Conservation (phyloP, 2,329 filamentous ascomycete genomes). For the Aspergillus ochraceoroseus region DNA sequence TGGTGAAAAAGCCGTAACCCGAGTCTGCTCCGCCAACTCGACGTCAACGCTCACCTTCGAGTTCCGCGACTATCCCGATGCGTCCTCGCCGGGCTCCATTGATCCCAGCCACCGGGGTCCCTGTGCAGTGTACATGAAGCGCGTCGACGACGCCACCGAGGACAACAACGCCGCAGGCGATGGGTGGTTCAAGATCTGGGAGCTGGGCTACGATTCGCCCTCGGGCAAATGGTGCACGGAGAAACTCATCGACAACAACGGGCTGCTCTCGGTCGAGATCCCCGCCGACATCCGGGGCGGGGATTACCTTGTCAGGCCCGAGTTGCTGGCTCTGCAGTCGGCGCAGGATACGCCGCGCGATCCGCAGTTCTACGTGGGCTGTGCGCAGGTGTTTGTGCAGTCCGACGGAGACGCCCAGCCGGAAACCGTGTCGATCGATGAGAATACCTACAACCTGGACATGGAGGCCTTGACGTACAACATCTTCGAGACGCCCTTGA, state of each 20-base stretch:
- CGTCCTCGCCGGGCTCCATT: slow-evolving; percentile 51
- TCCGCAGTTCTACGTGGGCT: slow-evolving; percentile 70
- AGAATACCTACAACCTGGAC: slow-evolving; percentile 52
- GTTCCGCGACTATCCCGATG: slow-evolving; percentile 59
- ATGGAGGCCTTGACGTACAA: slow-evolving; percentile 59
- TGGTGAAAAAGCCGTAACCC: slow-evolving; percentile 47
- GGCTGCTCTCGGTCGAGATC: slow-evolving; percentile 58
- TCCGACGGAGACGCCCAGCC: slow-evolving; percentile 49
- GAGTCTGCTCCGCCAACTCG: slow-evolving; percentile 46
- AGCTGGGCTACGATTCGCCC: slow-evolving; percentile 58
- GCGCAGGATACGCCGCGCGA: slow-evolving; percentile 51
- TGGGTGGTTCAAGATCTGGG: slow-evolving; percentile 76
- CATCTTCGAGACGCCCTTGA: slow-evolving; percentile 53
- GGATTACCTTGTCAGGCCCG: slow-evolving; percentile 66
- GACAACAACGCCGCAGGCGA: slow-evolving; percentile 53
- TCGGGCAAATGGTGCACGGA: slow-evolving; percentile 64
- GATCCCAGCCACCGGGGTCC: slow-evolving; percentile 62
- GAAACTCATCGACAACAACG: slow-evolving; percentile 60
- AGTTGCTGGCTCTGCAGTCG: slow-evolving; percentile 64
- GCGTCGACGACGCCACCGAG: slow-evolving; percentile 53
- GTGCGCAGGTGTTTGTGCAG: slow-evolving; percentile 64
- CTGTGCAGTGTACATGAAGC: slow-evolving; percentile 70
- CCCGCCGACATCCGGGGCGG: slow-evolving; percentile 59
- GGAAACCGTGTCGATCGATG: slow-evolving; percentile 59
- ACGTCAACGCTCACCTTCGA: slow-evolving; percentile 61